Evolutionary conservation across 352 stramenopile species (phyloP).

Genomic region (Globisporangium sylvaticum): DNA sequence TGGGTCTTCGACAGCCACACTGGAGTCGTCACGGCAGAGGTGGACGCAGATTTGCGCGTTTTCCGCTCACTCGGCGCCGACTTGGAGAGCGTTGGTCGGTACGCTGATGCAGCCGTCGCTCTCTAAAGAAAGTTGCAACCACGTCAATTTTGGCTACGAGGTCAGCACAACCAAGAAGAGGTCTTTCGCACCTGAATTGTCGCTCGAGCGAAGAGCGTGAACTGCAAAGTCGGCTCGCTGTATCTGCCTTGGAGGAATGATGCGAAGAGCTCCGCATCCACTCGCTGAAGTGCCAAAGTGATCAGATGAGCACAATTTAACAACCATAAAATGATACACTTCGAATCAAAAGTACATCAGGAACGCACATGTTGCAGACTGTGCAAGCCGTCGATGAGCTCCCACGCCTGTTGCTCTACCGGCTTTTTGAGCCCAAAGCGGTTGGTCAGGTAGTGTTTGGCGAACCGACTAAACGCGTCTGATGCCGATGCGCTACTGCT

Average conservation of each 20-base stretch:
- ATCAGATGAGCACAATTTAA: not conserved
- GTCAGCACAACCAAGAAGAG: too few species aligned
- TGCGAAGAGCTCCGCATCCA: slow-evolving; percentile 60
- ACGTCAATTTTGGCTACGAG: too few species aligned
- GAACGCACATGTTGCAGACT: slow-evolving; percentile 31
- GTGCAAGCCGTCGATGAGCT: slow-evolving; percentile 47
- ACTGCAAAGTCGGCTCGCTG: slow-evolving; percentile 35
- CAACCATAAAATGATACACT: not conserved
- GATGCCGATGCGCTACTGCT: not conserved
- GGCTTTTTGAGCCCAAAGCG: slow-evolving; percentile 58
- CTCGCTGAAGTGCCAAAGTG: slow-evolving; percentile 14
- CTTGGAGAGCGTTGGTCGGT: slow-evolving; percentile 23
- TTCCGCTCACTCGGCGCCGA: slow-evolving; percentile 20
- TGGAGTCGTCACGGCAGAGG: not conserved
- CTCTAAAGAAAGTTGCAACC: too few species aligned
- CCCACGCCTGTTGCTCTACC: slow-evolving; percentile 57
- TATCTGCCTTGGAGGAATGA: slow-evolving; percentile 56
- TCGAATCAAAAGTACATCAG: not conserved
- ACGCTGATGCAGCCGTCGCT: slow-evolving; percentile 19
- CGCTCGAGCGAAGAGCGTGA: slow-evolving; percentile 51
- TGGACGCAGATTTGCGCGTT: slow-evolving; percentile 16
- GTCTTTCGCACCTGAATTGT: slow-evolving; percentile 50
- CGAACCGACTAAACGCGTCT: slow-evolving; percentile 36
- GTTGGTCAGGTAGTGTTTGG: slow-evolving; percentile 59
- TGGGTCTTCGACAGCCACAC: slow-evolving; percentile 54